Percentiles rank a stretch among this genome's conserved stretches.
Evolutionary conservation across 441 rosid species (phyloP).

Genomic region (Dalechampia spathulata): DNA sequence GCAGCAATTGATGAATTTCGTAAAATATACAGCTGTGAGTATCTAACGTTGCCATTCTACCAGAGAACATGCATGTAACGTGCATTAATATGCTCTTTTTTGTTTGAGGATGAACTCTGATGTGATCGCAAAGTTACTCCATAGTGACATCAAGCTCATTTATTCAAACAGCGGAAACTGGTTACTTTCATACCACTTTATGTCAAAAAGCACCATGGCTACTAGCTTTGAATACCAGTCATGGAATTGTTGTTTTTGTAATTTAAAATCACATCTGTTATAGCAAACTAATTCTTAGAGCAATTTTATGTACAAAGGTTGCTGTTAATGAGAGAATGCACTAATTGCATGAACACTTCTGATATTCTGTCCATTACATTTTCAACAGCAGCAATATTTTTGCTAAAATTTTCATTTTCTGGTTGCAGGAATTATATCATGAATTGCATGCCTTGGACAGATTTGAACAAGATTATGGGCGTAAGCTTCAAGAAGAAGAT

Average conservation of each 20-base stretch:
- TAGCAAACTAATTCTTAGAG: neutral
- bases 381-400: neutral
- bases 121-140: neutral
- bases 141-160: neutral
- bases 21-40: conserved; percentile 93
- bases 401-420: neutral
- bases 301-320: neutral
- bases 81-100: neutral
- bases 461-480: conserved; percentile 96
- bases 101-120: neutral
- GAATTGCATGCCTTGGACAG: conserved; percentile 97
- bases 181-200: too few species aligned
- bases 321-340: neutral
- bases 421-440: conserved; percentile 86
- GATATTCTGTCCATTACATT: neutral
- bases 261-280: neutral
- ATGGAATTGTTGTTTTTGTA: neutral
- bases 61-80: conserved; percentile 4
- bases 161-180: neutral
- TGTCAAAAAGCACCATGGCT: too few species aligned
- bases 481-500: conserved; percentile 86
- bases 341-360: neutral
- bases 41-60: conserved; percentile 7
- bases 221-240: too few species aligned
- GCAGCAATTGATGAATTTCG: conserved; percentile 72